Percentiles rank a stretch among this genome's conserved stretches.
These are phyloP conservation scores for Trypanosoma cruzi DNA, from an alignment of 208 protist species.

Conservation along the genomic window DNA sequence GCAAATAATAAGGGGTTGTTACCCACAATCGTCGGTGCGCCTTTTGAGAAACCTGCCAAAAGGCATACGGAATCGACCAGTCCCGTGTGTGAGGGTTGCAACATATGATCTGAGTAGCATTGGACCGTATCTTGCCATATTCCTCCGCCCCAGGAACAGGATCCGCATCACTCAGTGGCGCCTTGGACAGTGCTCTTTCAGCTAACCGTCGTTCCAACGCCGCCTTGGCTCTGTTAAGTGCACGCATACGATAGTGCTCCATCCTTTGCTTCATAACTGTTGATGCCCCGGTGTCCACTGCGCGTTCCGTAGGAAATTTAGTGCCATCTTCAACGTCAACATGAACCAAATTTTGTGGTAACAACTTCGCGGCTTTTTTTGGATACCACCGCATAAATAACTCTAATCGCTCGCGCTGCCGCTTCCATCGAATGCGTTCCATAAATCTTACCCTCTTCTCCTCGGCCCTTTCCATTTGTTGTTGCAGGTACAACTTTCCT, in stretches of 20 bases:
- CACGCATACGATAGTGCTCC: conserved; percentile 36
- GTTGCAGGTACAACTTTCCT: conserved; percentile 43
- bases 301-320: not conserved
- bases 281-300: not conserved
- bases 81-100: conserved; percentile 88
- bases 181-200: conserved; percentile 26
- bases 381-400: conserved; percentile 21
- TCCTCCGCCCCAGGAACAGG: conserved; percentile 72
- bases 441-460: conserved; percentile 28
- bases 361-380: not conserved
- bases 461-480: conserved; percentile 48
- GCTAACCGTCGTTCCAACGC: conserved; percentile 6
- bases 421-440: conserved; percentile 34
- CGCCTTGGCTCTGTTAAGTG: conserved; percentile 18
- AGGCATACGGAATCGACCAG: conserved; percentile 90
- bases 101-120: conserved; percentile 77
- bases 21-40: conserved; percentile 87
- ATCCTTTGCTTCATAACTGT: conserved; percentile 52
- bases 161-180: conserved; percentile 58
- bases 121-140: conserved; percentile 44
- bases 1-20: conserved; percentile 93
- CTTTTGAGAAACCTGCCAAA: conserved; percentile 85
- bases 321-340: not conserved
- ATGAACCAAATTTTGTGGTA: not conserved
- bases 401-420: conserved; percentile 32